These are phyloP conservation scores for Meredithiella fracta DNA, from an alignment of 2,329 filamentous ascomycete species.

Conservation along the genomic window DNA sequence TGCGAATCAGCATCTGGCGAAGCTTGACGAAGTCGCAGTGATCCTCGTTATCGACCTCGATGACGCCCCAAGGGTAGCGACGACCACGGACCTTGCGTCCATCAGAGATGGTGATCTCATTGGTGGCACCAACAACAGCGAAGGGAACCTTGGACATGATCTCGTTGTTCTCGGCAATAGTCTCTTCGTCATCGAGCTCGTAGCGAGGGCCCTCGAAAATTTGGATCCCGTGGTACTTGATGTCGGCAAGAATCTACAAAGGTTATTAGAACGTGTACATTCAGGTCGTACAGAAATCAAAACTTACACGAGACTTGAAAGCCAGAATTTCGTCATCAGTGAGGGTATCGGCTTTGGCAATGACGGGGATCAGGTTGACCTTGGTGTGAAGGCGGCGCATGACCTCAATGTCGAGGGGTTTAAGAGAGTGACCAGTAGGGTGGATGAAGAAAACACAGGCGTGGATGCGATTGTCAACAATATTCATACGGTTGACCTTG, in stretches of 20 bases:
- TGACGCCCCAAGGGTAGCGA: conserved; percentile 94
- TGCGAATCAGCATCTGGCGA: conserved; percentile 98
- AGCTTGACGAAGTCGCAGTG: conserved; percentile 99
- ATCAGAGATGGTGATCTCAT: conserved; percentile 79
- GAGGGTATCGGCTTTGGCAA: conserved; percentile 94
- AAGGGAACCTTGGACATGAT: conserved; percentile 99
- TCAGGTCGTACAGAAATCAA: not conserved
- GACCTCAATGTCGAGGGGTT: conserved; percentile 96
- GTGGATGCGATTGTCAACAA: conserved; percentile 97
- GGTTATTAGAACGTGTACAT: conserved; percentile 13
- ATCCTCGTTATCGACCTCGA: conserved; percentile 99
- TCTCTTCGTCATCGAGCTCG: conserved; percentile 98
- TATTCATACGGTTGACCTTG: conserved; percentile 99
- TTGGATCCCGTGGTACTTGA: conserved; percentile 91
- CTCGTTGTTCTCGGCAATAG: conserved; percentile 98
- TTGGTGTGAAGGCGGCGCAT: conserved; percentile 99
- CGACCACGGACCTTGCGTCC: conserved; percentile 92
- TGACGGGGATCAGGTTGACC: conserved; percentile 98
- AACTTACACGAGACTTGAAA: conserved; percentile 89
- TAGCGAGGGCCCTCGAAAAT: conserved; percentile 98
- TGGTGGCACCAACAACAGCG: conserved; percentile 90
- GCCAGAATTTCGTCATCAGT: conserved; percentile 88
- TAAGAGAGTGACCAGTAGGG: conserved; percentile 92
- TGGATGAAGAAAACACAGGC: conserved; percentile 99
- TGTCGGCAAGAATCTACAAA: conserved; percentile 78